These are phyloP conservation scores for Mycosphaerelloides madeirae DNA, from an alignment of 2,329 filamentous ascomycete genomes.

Conservation along the genomic window DNA sequence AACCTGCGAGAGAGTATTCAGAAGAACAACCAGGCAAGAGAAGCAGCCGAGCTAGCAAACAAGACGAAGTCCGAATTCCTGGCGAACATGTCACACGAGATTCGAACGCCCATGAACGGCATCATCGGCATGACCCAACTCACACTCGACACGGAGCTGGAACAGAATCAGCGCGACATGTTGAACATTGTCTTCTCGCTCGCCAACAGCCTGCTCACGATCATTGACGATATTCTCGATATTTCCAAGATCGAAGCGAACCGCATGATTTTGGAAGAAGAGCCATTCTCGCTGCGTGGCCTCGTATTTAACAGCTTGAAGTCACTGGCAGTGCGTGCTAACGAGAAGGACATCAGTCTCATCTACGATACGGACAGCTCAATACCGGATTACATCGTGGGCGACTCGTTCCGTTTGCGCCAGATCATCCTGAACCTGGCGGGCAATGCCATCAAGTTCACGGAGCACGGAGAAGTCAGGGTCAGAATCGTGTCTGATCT, in stretches of 20 bases:
- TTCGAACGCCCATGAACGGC: conserved; percentile 94
- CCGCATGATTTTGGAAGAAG: conserved; percentile 97
- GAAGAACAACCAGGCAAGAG: conserved; percentile 89
- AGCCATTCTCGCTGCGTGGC: conserved; percentile 88
- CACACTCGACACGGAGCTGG: conserved; percentile 87
- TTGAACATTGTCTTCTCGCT: conserved; percentile 96
- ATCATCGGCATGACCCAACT: conserved; percentile 98
- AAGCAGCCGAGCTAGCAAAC: conserved; percentile 93
- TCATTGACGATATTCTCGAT: conserved; percentile 77
- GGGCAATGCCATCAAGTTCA: conserved; percentile 98
- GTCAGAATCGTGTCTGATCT: conserved; percentile 76
- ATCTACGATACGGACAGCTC: conserved; percentile 91
- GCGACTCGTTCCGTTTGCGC: conserved; percentile 90
- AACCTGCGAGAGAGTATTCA: conserved; percentile 94
- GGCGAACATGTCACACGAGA: conserved; percentile 98
- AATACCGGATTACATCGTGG: conserved; percentile 90
- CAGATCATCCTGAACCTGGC: conserved; percentile 97
- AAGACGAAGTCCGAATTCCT: conserved; percentile 98
- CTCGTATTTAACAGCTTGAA: conserved; percentile 97
- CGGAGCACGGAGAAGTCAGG: conserved; percentile 92
- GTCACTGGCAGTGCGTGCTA: conserved; percentile 92
- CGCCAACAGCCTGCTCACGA: conserved; percentile 91
- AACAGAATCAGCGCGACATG: conserved; percentile 95
- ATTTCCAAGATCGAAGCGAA: conserved; percentile 83
- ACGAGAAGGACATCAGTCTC: conserved; percentile 88